A percentile compares a stretch with the other conserved stretches of the same genome.
These are phyloP conservation scores for Saccharomycopsis lassenensis DNA, from an alignment of 805 yeast species.

Conservation along the genomic window DNA sequence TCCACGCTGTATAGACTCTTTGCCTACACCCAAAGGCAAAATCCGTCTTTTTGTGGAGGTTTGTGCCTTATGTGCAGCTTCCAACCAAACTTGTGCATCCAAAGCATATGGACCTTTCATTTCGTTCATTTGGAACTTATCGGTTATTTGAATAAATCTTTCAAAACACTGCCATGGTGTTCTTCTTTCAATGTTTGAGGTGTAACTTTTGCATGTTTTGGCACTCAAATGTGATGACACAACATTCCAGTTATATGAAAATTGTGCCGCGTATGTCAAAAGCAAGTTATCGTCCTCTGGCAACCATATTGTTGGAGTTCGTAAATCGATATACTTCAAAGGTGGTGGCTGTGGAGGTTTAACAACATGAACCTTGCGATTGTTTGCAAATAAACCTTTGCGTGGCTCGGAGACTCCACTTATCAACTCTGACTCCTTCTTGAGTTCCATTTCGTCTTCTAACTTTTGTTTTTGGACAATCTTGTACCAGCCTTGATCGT, in stretches of 20 bases:
- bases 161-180: constrained; percentile 99
- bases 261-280: constrained; percentile 68
- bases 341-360: constrained; percentile 92
- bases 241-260: constrained; percentile 86
- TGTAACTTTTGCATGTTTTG: constrained; percentile 55
- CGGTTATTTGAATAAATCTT: constrained; percentile 81
- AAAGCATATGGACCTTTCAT: constrained; percentile 80
- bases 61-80: constrained; percentile 82
- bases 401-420: neutral
- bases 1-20: constrained; percentile 87
- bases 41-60: constrained; percentile 80
- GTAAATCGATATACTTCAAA: constrained; percentile 60
- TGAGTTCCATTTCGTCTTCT: constrained; percentile 23
- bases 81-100: constrained; percentile 84
- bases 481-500: constrained; percentile 53
- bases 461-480: constrained; percentile 37
- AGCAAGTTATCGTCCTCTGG: constrained; percentile 85
- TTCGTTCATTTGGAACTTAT: constrained; percentile 75
- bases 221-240: constrained; percentile 73
- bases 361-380: constrained; percentile 22
- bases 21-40: constrained; percentile 87
- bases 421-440: constrained; percentile 14
- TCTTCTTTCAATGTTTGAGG: constrained; percentile 84
- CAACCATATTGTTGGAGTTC: constrained; percentile 93
- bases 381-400: constrained; percentile 34